These are phyloP conservation scores for Hydnum rufescens DNA, from an alignment of 768 basidiomycete genomes.

Conservation along the genomic window DNA sequence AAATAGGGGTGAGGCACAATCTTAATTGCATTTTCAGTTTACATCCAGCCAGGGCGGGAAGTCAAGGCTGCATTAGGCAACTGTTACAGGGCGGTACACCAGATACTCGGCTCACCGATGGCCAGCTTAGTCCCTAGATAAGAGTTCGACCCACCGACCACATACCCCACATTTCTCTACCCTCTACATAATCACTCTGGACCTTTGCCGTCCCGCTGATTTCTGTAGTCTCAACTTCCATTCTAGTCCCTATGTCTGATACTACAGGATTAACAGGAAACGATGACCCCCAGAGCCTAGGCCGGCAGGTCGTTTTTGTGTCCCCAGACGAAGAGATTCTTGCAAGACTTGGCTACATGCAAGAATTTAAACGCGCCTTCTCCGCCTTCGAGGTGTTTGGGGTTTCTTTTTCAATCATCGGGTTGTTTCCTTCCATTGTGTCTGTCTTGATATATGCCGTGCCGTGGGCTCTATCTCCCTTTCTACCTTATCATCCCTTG, in stretches of 20 bases:
- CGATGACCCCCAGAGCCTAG: not conserved
- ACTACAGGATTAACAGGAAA: not conserved
- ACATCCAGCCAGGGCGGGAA: too few relatives aligned
- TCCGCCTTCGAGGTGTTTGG: constrained; percentile 16
- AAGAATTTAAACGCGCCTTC: constrained; percentile 22
- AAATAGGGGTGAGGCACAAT: too few relatives aligned
- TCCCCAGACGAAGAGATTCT: constrained; percentile 18
- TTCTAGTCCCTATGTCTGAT: not conserved
- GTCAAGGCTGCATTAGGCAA: too few relatives aligned
- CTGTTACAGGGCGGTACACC: too few relatives aligned
- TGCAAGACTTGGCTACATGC: constrained; percentile 21
- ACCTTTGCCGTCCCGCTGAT: not conserved
- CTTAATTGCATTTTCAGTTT: too few relatives aligned
- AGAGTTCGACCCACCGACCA: too few relatives aligned
- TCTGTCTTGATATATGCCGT: constrained; percentile 33
- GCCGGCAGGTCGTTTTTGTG: not conserved
- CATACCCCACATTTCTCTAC: too few relatives aligned
- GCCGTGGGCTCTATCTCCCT: too few relatives aligned
- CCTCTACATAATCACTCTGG: not conserved
- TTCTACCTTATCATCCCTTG: too few relatives aligned
- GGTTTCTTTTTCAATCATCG: constrained; percentile 12
- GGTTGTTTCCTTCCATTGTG: constrained; percentile 15
- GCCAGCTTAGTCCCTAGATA: too few relatives aligned
- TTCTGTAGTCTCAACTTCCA: not conserved
- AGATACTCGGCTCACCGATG: too few relatives aligned